A percentile compares a stretch with the other conserved stretches of the same genome.
phyloP scores from a whole-genome alignment of 352 stramenopile genomes.

The Phytophthora sansomeana region DNA sequence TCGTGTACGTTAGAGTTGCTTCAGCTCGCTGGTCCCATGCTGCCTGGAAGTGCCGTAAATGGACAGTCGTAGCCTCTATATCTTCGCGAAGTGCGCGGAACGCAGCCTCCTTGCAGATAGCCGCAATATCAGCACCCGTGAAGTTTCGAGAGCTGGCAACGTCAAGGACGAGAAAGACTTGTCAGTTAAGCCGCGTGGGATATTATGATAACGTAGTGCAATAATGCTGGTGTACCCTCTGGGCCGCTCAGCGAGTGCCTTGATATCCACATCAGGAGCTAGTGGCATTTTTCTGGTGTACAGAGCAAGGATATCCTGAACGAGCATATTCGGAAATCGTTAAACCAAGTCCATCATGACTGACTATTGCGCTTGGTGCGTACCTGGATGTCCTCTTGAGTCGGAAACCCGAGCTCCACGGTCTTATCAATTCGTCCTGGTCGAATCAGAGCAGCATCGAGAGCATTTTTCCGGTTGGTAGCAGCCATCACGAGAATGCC shows the following conservation, averaged over 20 bases:
- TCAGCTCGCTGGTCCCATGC: conserved; percentile 55
- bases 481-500: conserved; percentile 78
- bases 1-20: conserved; percentile 22
- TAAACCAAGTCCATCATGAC: conserved; percentile 1
- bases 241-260: conserved; percentile 41
- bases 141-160: conserved; percentile 42
- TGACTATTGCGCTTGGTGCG: neutral
- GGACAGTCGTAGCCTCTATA: conserved; percentile 47
- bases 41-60: conserved; percentile 51
- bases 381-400: conserved; percentile 54
- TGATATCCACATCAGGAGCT: conserved; percentile 60
- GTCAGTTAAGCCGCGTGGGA: conserved; percentile 9
- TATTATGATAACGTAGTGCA: neutral
- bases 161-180: conserved; percentile 5
- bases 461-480: conserved; percentile 73
- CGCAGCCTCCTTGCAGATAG: conserved; percentile 83
- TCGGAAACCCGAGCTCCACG: conserved; percentile 67
- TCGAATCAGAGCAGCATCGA: conserved; percentile 79
- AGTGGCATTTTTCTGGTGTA: conserved; percentile 81
- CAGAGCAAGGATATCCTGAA: conserved; percentile 68
- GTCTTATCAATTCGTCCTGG: conserved; percentile 84
- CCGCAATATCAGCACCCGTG: conserved; percentile 71
- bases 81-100: conserved; percentile 79
- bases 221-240: conserved; percentile 45
- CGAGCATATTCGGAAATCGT: conserved; percentile 12